Conservation (phyloP, 2,329 filamentous ascomycete genomes). For the Beauveria australis region DNA sequence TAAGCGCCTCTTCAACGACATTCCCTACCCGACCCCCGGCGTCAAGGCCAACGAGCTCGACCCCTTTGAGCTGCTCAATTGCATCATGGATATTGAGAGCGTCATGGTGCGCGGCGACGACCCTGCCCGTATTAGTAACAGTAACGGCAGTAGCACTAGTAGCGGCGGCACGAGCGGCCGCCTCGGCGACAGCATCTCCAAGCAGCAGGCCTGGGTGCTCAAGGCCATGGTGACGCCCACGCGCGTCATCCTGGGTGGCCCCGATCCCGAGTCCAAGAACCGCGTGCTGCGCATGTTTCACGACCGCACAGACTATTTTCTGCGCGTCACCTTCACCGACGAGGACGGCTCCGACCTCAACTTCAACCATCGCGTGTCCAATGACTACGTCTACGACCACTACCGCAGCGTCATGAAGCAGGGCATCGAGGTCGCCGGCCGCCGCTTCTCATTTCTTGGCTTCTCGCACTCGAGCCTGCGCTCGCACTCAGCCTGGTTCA, state of each 20-base stretch:
- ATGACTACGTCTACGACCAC: conserved; percentile 43
- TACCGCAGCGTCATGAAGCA: conserved; percentile 52
- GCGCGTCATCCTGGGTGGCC: conserved; percentile 47
- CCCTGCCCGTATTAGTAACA: too few relatives aligned
- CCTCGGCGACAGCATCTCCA: conserved; percentile 21
- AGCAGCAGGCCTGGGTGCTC: conserved; percentile 43
- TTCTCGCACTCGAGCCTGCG: conserved; percentile 75
- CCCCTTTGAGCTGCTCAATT: conserved; percentile 30
- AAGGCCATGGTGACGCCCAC: conserved; percentile 53
- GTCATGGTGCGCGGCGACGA: conserved; percentile 21
- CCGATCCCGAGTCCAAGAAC: conserved; percentile 60
- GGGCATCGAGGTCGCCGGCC: conserved; percentile 56
- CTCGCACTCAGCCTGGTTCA: conserved; percentile 61
- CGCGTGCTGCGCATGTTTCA: conserved; percentile 61
- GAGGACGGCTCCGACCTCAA: conserved; percentile 60
- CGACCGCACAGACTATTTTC: conserved; percentile 51
- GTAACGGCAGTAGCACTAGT: background rate
- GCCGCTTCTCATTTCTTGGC: conserved; percentile 58
- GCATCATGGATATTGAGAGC: conserved; percentile 33
- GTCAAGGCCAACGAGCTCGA: conserved; percentile 34
- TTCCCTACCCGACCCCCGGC: conserved; percentile 47
- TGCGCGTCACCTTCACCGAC: conserved; percentile 65
- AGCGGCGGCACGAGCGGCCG: conserved; percentile 8
- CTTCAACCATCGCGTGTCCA: conserved; percentile 42
- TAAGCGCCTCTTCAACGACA: conserved; percentile 40